These are phyloP conservation scores for Chrysosporium queenslandicum DNA, from an alignment of 2,329 filamentous ascomycete genomes.

Conservation along the genomic window DNA sequence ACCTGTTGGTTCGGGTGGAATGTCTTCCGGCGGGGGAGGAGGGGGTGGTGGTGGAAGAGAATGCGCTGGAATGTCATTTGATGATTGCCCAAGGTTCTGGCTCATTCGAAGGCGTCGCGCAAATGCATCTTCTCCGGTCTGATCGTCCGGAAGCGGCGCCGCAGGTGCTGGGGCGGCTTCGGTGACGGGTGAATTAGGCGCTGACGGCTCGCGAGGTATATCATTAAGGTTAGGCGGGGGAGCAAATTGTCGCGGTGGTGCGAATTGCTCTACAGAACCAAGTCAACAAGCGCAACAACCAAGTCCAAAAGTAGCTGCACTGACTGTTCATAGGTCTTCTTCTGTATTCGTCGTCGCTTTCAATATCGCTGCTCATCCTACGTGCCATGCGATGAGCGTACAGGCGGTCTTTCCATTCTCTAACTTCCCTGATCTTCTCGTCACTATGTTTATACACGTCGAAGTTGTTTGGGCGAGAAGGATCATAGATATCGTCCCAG, in stretches of 20 bases:
- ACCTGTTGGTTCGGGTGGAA: conserved; percentile 31
- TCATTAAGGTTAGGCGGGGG: conserved; percentile 41
- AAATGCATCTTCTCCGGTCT: conserved; percentile 61
- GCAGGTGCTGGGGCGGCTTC: conserved; percentile 31
- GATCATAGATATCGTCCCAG: conserved; percentile 90
- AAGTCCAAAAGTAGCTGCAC: too few relatives aligned
- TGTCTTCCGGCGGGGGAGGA: conserved; percentile 23
- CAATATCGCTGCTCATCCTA: conserved; percentile 36
- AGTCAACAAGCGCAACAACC: conserved; percentile 12
- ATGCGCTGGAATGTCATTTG: conserved; percentile 11
- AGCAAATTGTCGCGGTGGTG: conserved; percentile 44
- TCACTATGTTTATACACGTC: conserved; percentile 77
- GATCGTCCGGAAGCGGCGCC: conserved; percentile 45
- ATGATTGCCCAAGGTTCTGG: conserved; percentile 26
- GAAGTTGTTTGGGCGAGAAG: conserved; percentile 68
- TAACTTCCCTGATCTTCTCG: conserved; percentile 67
- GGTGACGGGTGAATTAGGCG: conserved; percentile 13
- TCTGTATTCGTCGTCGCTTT: conserved; percentile 42
- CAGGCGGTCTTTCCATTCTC: conserved; percentile 74
- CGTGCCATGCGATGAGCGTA: conserved; percentile 57
- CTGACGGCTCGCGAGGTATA: conserved; percentile 23
- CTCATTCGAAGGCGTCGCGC: conserved; percentile 52
- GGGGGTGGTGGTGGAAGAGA: conserved; percentile 20
- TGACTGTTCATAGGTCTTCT: conserved; percentile 39
- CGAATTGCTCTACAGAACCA: conserved; percentile 37